Percentiles rank a stretch among this genome's conserved stretches.
These are phyloP conservation scores for Ampelocalamus luodianensis DNA, from an alignment of 176 grass and related monocot species.

Conservation along the genomic window DNA sequence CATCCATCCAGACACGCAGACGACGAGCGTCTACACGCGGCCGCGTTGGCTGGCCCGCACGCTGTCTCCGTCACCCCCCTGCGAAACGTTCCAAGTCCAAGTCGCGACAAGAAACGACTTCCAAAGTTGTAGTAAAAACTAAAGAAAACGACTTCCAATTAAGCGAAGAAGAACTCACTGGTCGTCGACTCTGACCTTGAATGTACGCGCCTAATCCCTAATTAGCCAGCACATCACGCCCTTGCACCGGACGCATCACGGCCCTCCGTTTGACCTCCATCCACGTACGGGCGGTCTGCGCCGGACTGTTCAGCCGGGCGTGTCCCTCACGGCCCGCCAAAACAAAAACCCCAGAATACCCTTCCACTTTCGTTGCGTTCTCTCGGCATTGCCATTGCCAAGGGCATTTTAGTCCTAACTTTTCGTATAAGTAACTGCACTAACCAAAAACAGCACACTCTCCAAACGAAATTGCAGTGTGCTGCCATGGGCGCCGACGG, in stretches of 20 bases:
- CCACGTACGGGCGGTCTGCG: neutral
- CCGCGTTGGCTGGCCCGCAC: neutral
- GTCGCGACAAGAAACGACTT: slow-evolving; percentile 9
- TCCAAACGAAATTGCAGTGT: neutral
- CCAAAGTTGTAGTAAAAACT: neutral
- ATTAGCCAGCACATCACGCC: neutral
- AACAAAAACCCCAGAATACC: neutral
- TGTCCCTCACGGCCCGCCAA: slow-evolving; percentile 12
- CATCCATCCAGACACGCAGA: neutral
- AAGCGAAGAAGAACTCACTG: neutral
- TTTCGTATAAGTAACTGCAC: neutral
- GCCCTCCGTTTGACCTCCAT: neutral
- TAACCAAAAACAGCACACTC: neutral
- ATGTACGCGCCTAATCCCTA: neutral
- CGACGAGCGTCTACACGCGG: neutral
- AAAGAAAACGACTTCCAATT: neutral
- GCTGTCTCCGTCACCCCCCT: neutral
- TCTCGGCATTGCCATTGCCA: fast-evolving
- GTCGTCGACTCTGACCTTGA: slow-evolving; percentile 7
- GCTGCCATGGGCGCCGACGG: slow-evolving; percentile 2
- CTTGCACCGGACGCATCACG: neutral
- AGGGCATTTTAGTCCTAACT: neutral
- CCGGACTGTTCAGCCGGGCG: neutral
- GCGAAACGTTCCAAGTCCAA: neutral
- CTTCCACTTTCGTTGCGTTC: fast-evolving